Conservation (phyloP, 2,329 filamentous ascomycete species). For the Raffaelea ambrosiae region DNA sequence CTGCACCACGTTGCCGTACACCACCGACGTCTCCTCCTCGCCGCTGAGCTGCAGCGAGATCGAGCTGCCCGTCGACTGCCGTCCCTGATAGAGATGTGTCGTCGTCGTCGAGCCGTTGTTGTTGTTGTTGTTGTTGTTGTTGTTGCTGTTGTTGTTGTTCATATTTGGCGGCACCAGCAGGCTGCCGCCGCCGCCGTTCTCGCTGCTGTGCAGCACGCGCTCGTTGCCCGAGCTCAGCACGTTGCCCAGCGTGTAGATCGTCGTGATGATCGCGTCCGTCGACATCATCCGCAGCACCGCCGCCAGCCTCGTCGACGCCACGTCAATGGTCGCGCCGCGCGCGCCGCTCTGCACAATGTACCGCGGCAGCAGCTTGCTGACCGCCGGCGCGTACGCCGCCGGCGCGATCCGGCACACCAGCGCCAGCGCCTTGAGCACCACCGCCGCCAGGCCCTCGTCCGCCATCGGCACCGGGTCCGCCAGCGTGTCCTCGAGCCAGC, state of each 20-base stretch:
- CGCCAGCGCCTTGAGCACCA: conserved; percentile 73
- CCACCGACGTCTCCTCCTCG: conserved; percentile 68
- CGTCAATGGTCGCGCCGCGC: conserved; percentile 56
- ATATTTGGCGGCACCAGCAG: background rate
- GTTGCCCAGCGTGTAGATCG: conserved; percentile 92
- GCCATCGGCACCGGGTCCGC: conserved; percentile 75
- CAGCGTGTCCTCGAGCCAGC: conserved; percentile 79
- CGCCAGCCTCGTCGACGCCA: conserved; percentile 79
- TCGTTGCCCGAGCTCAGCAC: conserved; percentile 69
- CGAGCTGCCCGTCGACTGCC: conserved; percentile 61
- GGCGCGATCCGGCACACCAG: conserved; percentile 70
- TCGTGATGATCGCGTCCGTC: conserved; percentile 89
- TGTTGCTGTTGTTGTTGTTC: conserved; percentile 20
- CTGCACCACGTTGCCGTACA: conserved; percentile 86
- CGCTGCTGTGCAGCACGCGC: conserved; percentile 43
- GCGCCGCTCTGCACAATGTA: conserved; percentile 82
- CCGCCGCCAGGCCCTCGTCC: conserved; percentile 66
- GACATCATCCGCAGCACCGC: conserved; percentile 74
- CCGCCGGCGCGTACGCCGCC: conserved; percentile 58
- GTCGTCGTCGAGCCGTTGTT: conserved; percentile 11
- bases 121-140: conserved; percentile 16
- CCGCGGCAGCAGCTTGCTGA: conserved; percentile 72
- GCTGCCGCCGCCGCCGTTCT: conserved; percentile 30
- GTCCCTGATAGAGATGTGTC: conserved; percentile 40
- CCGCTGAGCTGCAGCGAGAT: conserved; percentile 69